Conservation (phyloP, 768 basidiomycete species). For the Amanita fuliginea region DNA sequence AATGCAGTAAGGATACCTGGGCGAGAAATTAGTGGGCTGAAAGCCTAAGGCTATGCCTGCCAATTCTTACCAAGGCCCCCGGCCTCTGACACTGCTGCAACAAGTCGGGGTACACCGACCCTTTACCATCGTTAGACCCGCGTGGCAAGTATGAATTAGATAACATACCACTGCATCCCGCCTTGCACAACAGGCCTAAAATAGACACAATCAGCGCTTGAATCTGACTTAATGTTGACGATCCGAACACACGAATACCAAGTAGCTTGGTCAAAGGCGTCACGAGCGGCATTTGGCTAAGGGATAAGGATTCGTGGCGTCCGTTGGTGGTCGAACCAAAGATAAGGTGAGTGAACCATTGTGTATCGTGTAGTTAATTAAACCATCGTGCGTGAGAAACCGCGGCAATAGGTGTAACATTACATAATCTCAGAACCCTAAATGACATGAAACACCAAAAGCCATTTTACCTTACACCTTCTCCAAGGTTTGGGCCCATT, state of each 20-base stretch:
- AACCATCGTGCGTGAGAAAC: too few species aligned
- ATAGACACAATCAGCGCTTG: not conserved
- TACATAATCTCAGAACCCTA: too few species aligned
- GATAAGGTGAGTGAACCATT: too few species aligned
- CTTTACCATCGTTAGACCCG: slow-evolving; percentile 19
- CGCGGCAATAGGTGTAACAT: too few species aligned
- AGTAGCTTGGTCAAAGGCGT: slow-evolving; percentile 58
- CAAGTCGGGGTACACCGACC: slow-evolving; percentile 72
- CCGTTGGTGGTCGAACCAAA: too few species aligned
- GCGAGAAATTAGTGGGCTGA: not conserved
- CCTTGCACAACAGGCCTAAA: slow-evolving; percentile 73
- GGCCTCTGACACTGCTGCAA: slow-evolving; percentile 70
- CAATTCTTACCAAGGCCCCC: slow-evolving; percentile 60
- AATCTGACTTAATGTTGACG: slow-evolving; percentile 6
- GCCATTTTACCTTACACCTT: too few species aligned
- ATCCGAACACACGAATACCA: slow-evolving; percentile 49
- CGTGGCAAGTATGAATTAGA: not conserved
- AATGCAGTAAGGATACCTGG: slow-evolving; percentile 77
- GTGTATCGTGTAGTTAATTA: too few species aligned
- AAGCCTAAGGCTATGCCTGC: not conserved
- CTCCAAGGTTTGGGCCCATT: slow-evolving; percentile 48
- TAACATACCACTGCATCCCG: slow-evolving; percentile 77
- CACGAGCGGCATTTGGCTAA: slow-evolving; percentile 14
- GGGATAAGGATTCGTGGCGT: too few species aligned
- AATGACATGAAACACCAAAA: too few species aligned